A percentile compares a stretch with the other conserved stretches of the same genome.
Conservation (phyloP, 2,329 filamentous ascomycete species). For the Penicillium sp. region DNA sequence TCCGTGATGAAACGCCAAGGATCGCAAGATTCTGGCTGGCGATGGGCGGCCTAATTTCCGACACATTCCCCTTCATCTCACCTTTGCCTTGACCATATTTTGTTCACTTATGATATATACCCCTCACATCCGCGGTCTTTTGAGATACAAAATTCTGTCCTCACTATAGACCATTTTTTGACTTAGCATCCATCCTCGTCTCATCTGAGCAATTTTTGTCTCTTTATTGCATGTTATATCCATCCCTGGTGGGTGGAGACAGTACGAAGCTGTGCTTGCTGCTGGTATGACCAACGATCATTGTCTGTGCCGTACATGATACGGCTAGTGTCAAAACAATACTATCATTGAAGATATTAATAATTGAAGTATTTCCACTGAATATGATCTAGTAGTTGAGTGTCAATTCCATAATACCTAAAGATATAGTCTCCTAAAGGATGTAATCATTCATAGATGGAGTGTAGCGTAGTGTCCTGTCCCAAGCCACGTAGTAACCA, state of each 20-base stretch:
- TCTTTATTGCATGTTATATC: neutral
- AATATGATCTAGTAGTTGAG: no score
- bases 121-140: neutral
- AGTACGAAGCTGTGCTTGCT: neutral
- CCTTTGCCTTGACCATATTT: neutral
- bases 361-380: no score
- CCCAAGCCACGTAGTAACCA: no score
- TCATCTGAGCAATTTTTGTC: neutral
- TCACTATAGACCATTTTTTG: neutral
- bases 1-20: conserved; percentile 25
- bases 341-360: no score
- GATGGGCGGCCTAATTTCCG: conserved; percentile 26
- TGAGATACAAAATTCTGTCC: neutral
- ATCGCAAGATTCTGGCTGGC: conserved; percentile 32
- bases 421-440: no score
- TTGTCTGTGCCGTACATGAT: neutral
- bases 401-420: no score
- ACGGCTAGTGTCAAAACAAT: no score
- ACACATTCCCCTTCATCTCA: neutral
- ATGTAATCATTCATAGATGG: no score
- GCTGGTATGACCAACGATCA: neutral
- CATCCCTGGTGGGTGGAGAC: neutral
- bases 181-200: neutral
- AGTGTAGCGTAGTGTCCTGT: no score
- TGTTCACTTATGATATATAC: neutral